Base-by-base conservation (phyloP, 352 stramenopile genomes). In the Lagenidium giganteum region DNA sequence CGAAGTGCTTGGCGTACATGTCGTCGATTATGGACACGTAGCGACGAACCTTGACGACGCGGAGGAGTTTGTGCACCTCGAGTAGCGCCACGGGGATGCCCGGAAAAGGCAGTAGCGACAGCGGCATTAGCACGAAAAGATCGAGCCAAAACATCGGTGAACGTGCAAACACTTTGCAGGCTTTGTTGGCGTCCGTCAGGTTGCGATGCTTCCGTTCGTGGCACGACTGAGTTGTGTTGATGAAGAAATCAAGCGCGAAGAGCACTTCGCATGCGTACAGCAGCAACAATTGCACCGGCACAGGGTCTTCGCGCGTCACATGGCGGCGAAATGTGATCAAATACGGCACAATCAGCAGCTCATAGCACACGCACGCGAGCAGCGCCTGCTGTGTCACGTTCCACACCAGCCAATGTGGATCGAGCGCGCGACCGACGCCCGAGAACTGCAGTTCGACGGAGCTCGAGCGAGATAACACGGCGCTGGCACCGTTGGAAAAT, bases 1-100 rank as follows among this genome's bases (percentile, higher is more conserved):
- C 65, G 25, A 89, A 89, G n/a, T 83, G 61, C 34, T 69, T 81
- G 8, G 77, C 70, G 42, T 87, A 84, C 8, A 87, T 44, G 4
- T 72, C 61, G 29, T 89, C 77, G 26, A 89, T 46, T 34, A 56
- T 70, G 1, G 59, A 53, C 4, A 87, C 46, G 35, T 76, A 80
- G 8, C 63, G 64, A 3, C 61, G 57, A 5, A 87, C 34, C 4
- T 65, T 60, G 14, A 50, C 33, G 14, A 62, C 63, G 0, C 77
- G 61, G 13, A 84, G 27, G n/a, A 83, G 42, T 28, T 70, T 89
- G 59, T 44, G 71, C 4, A 71, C 31, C 9, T 72, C 50, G 17
- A 74, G 44, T 8, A 26, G 1, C 22, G 39, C 18, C 44, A 42
- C 2, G 62, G 47, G 1, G 57, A 42, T 2, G 24, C 9, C 2